Conservation (phyloP, 805 yeast species). For the Lipomyces orientalis region DNA sequence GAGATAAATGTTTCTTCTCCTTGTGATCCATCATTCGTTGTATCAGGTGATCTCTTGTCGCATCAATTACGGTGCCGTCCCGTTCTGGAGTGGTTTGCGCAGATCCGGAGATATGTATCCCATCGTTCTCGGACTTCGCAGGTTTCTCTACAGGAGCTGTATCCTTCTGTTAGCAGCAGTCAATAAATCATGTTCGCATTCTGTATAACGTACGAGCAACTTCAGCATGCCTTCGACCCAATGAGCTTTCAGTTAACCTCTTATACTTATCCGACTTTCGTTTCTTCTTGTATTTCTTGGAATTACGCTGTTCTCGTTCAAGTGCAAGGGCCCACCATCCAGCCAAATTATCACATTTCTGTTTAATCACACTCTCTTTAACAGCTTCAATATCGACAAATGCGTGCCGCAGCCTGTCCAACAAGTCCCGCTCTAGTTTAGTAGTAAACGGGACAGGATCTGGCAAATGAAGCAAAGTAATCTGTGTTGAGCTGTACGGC, state of each 20-base stretch:
- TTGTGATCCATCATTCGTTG: background rate
- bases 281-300: slow-evolving; percentile 40
- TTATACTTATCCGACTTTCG: slow-evolving; percentile 5
- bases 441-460: slow-evolving; percentile 58
- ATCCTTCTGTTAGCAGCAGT: background rate
- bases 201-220: background rate
- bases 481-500: slow-evolving; percentile 40
- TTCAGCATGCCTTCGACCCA: slow-evolving; percentile 12
- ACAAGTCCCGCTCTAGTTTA: slow-evolving; percentile 63
- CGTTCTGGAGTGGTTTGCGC: background rate
- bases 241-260: slow-evolving; percentile 12
- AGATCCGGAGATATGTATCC: background rate
- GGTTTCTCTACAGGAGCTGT: slow-evolving; percentile 11
- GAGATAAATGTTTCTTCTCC: background rate
- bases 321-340: slow-evolving; percentile 75
- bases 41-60: background rate
- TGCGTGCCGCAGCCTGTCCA: slow-evolving; percentile 62
- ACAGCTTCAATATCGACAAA: slow-evolving; percentile 70
- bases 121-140: background rate
- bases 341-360: slow-evolving; percentile 71
- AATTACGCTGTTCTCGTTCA: slow-evolving; percentile 52
- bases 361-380: slow-evolving; percentile 60
- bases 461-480: slow-evolving; percentile 50
- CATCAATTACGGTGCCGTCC: background rate
- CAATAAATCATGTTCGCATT: background rate